phyloP scores from a whole-genome alignment of 495 filamentous ascomycete species.

The Halenospora varia region DNA sequence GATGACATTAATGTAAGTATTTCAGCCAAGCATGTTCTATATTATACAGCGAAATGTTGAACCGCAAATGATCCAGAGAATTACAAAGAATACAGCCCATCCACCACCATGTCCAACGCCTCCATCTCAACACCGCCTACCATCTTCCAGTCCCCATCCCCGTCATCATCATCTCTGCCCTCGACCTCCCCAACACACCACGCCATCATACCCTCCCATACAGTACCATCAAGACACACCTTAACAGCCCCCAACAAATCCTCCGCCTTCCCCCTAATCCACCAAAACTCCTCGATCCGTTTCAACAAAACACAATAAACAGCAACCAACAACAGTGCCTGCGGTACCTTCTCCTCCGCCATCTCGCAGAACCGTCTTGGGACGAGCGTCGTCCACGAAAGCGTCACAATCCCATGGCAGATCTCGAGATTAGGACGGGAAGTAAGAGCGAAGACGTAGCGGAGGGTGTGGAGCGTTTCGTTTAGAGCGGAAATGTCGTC shows the following conservation, averaged over 20 bases:
- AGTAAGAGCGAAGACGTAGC: neutral
- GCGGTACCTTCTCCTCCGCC: slow-evolving; percentile 2
- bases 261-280: slow-evolving; percentile 12
- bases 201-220: neutral
- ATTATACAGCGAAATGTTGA: too few relatives aligned
- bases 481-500: neutral
- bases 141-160: too few relatives aligned
- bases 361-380: slow-evolving; percentile 6
- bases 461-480: slow-evolving; percentile 1
- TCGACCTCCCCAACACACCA: slow-evolving; percentile 1
- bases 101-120: too few relatives aligned
- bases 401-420: neutral
- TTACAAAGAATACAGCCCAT: too few relatives aligned
- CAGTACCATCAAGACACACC: neutral
- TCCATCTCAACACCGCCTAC: too few relatives aligned
- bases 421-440: neutral
- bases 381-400: slow-evolving; percentile 4
- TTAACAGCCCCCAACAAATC: slow-evolving; percentile 1
- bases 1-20: too few relatives aligned
- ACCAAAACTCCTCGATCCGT: slow-evolving; percentile 9
- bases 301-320: slow-evolving; percentile 6
- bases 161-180: too few relatives aligned
- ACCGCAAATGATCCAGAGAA: too few relatives aligned
- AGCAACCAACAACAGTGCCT: slow-evolving; percentile 5
- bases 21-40: too few relatives aligned